Evolutionary conservation across 345 rosid species (phyloP).

Genomic region (Salix suchowensis): DNA sequence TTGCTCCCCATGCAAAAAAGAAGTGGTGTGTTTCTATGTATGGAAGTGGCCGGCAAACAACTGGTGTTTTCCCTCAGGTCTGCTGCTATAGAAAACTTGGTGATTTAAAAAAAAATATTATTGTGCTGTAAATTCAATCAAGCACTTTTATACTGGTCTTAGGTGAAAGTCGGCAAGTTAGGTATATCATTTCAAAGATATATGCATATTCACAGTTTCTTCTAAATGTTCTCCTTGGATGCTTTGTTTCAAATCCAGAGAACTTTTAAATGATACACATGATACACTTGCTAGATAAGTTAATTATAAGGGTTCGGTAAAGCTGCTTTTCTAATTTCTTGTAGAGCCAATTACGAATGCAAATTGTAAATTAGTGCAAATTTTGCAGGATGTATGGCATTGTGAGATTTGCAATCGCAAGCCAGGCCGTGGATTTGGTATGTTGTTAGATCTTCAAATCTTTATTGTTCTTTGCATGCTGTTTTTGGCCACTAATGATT

Average conservation of each 20-base stretch:
- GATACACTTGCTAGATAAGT: neutral
- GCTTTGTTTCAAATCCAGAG: neutral
- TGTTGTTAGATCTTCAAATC: slow-evolving; percentile 14
- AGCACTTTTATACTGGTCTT: neutral
- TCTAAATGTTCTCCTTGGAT: neutral
- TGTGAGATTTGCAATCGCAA: slow-evolving; percentile 94
- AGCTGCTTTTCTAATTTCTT: neutral
- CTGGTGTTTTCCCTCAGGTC: slow-evolving; percentile 97
- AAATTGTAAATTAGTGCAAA: slow-evolving; percentile 11
- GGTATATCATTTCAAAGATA: slow-evolving; percentile 3
- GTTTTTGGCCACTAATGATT: neutral
- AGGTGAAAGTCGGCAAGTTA: neutral
- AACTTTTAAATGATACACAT: neutral
- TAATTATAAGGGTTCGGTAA: neutral
- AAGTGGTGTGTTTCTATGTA: slow-evolving; percentile 99
- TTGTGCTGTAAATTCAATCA: neutral
- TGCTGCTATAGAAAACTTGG: slow-evolving; percentile 21
- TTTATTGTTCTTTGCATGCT: neutral
- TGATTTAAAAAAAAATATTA: neutral
- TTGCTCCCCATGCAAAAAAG: slow-evolving; percentile 91
- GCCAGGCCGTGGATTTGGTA: slow-evolving; percentile 99
- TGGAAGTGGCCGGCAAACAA: slow-evolving; percentile 93
- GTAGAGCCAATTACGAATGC: neutral
- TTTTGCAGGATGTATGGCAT: slow-evolving; percentile 93
- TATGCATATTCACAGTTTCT: neutral